A percentile compares a stretch with the other conserved stretches of the same genome.
Evolutionary conservation across 306 rosid genomes (phyloP).

Genomic region (Purshia tridentata): DNA sequence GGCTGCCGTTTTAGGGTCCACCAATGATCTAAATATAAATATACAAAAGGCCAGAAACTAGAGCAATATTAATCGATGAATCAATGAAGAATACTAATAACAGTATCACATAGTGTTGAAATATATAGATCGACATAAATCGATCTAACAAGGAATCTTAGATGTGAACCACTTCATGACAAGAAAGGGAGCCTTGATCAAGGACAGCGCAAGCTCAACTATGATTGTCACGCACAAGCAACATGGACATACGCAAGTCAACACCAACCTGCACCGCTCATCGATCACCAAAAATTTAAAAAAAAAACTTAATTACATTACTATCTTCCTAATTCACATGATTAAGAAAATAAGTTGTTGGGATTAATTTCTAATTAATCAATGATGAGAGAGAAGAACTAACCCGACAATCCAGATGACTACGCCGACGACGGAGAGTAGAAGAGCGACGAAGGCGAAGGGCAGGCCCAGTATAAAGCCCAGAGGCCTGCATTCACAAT

Average conservation of each 20-base stretch:
- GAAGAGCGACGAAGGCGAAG: slow-evolving; percentile 65
- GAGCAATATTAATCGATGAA: no score
- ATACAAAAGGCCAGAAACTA: no score
- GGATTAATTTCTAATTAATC: background rate
- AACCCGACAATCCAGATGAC: slow-evolving; percentile 75
- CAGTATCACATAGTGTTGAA: background rate
- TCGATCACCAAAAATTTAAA: background rate
- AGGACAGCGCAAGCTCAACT: slow-evolving; percentile 66
- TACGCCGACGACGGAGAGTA: slow-evolving; percentile 60
- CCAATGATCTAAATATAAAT: background rate
- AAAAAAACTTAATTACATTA: background rate
- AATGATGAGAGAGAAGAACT: background rate
- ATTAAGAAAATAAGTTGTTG: background rate
- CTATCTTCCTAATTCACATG: background rate
- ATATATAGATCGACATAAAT: background rate
- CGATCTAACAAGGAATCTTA: slow-evolving; percentile 72
- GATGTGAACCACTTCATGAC: slow-evolving; percentile 87
- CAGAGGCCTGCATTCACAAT: slow-evolving; percentile 66
- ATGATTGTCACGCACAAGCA: slow-evolving; percentile 77
- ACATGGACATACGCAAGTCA: slow-evolving; percentile 84
- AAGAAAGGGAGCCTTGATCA: slow-evolving; percentile 67
- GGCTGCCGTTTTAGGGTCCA: no score
- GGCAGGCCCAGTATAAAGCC: slow-evolving; percentile 73
- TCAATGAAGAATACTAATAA: no score
- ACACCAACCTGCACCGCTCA: slow-evolving; percentile 42